A percentile compares a stretch with the other conserved stretches of the same genome.
Evolutionary conservation across 2,329 filamentous ascomycete genomes (phyloP).

Genomic region (Myriangium duriaei): DNA sequence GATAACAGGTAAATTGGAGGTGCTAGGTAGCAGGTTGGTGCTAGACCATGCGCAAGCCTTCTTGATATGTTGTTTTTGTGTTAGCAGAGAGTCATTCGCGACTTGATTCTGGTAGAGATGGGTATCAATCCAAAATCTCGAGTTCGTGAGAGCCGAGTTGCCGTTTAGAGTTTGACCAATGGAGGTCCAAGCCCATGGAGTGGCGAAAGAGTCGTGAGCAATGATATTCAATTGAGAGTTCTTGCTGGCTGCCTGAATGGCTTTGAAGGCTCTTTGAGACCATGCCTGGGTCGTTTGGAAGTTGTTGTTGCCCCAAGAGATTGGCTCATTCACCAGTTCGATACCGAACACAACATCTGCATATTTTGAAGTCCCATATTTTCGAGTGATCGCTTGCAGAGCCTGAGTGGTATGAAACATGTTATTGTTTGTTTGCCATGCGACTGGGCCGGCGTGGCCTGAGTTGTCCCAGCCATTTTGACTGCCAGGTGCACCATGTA

Average conservation of each 20-base stretch:
- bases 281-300: slow-evolving; percentile 24
- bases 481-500: slow-evolving; percentile 77
- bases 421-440: slow-evolving; percentile 14
- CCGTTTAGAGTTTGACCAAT: slow-evolving; percentile 17
- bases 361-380: slow-evolving; percentile 27
- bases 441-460: slow-evolving; percentile 11
- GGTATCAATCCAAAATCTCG: slow-evolving; percentile 30
- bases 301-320: slow-evolving; percentile 24
- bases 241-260: slow-evolving; percentile 19
- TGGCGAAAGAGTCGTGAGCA: slow-evolving; percentile 29
- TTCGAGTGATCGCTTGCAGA: slow-evolving; percentile 27
- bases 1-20: slow-evolving; percentile 25
- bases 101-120: slow-evolving; percentile 35
- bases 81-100: slow-evolving; percentile 23
- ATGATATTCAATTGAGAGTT: slow-evolving; percentile 26
- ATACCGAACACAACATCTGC: slow-evolving; percentile 32
- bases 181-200: slow-evolving; percentile 21
- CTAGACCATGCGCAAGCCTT: slow-evolving; percentile 27
- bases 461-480: slow-evolving; percentile 15
- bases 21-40: slow-evolving; percentile 21
- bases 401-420: slow-evolving; percentile 25
- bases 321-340: slow-evolving; percentile 34
- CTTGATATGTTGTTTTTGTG: slow-evolving; percentile 28
- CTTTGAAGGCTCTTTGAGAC: slow-evolving; percentile 24
- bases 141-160: slow-evolving; percentile 18